Percentiles rank a stretch among this genome's conserved stretches.
These are phyloP conservation scores for Coemansia sp. DNA, from an alignment of 371 early-diverging fungal species.

Conservation along the genomic window DNA sequence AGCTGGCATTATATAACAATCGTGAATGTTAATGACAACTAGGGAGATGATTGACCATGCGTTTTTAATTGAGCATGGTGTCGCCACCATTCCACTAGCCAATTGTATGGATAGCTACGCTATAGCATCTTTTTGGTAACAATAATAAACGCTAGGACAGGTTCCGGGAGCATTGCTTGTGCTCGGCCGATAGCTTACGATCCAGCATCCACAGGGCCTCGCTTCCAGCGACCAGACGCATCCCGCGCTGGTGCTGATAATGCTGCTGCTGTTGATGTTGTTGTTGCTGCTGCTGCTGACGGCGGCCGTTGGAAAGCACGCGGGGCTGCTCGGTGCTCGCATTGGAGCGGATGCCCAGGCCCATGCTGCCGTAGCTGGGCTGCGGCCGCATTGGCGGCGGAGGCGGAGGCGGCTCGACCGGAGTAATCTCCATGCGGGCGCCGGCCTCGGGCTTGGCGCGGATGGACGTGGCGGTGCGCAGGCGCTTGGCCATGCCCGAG, in stretches of 20 bases:
- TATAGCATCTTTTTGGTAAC: too few relatives aligned
- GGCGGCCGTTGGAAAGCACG: neutral
- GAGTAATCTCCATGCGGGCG: neutral
- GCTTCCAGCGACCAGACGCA: constrained; percentile 10
- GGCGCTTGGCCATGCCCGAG: constrained; percentile 37
- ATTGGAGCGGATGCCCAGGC: constrained; percentile 18
- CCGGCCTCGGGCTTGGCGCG: neutral
- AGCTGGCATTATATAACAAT: neutral
- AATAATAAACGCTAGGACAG: neutral
- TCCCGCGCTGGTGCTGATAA: constrained; percentile 3
- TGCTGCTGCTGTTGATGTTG: too few relatives aligned
- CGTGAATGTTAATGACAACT: too few relatives aligned
- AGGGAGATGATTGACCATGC: too few relatives aligned
- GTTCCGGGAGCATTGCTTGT: neutral
- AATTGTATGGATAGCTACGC: too few relatives aligned
- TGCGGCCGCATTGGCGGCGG: neutral
- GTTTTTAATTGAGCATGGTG: too few relatives aligned
- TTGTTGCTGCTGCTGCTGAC: neutral
- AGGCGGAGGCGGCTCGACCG: neutral
- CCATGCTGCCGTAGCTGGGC: constrained; percentile 27
- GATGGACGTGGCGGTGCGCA: constrained; percentile 17
- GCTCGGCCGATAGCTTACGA: constrained; percentile 8
- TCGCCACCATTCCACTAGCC: too few relatives aligned
- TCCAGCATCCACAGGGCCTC: constrained; percentile 19
- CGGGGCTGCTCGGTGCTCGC: neutral